phyloP scores from a whole-genome alignment of 2,329 filamentous ascomycete species.

The Nemania sp. region DNA sequence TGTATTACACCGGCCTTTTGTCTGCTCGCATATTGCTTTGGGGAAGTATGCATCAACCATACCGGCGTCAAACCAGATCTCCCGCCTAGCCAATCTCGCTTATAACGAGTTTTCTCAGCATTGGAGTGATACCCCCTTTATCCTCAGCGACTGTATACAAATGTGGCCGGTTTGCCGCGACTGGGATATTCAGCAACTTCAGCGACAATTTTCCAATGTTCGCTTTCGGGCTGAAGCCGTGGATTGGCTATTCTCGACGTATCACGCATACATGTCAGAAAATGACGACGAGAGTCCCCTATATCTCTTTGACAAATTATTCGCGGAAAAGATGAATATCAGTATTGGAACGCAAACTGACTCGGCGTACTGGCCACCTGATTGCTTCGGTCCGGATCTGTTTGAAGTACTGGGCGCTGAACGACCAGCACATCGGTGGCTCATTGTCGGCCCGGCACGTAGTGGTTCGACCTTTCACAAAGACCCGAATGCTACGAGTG shows the following conservation, averaged over 20 bases:
- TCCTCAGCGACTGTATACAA: constrained; percentile 80
- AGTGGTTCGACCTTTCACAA: constrained; percentile 97
- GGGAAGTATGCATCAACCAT: constrained; percentile 71
- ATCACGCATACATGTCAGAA: constrained; percentile 79
- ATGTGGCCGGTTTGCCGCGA: constrained; percentile 76
- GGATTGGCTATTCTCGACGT: constrained; percentile 85
- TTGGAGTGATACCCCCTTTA: constrained; percentile 84
- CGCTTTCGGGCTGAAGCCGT: constrained; percentile 90
- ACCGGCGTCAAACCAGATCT: constrained; percentile 73
- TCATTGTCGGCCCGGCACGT: constrained; percentile 85
- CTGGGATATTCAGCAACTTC: constrained; percentile 74
- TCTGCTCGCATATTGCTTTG: constrained; percentile 78
- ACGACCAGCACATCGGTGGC: constrained; percentile 86
- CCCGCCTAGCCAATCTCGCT: constrained; percentile 68
- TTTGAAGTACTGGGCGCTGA: constrained; percentile 79
- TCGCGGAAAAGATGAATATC: constrained; percentile 83
- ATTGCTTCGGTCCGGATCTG: constrained; percentile 84
- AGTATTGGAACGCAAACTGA: constrained; percentile 55
- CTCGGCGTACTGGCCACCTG: constrained; percentile 74
- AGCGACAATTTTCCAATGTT: constrained; percentile 65
- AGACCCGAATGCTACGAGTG: constrained; percentile 72
- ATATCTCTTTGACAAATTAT: constrained; percentile 88
- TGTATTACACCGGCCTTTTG: constrained; percentile 85
- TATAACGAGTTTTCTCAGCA: constrained; percentile 72
- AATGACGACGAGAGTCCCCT: constrained; percentile 85